Percentiles rank a stretch among this genome's conserved stretches.
Conservation (phyloP, 345 rosid species). For the Eutrema heterophyllum region DNA sequence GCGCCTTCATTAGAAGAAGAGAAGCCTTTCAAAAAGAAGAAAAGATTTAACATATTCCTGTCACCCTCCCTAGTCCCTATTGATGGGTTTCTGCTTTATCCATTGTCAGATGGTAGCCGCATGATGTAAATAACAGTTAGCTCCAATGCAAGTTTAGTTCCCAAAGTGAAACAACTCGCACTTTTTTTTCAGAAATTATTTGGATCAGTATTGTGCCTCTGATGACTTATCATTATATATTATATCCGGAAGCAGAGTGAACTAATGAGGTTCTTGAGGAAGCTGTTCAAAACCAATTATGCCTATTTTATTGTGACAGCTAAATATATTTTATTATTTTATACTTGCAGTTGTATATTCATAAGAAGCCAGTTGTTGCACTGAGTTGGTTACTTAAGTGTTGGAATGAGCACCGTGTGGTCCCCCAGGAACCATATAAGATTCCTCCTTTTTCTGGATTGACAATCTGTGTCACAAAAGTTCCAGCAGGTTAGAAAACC, state of each 20-base stretch:
- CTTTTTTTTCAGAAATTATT: neutral
- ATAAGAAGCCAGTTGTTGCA: slow-evolving; percentile 78
- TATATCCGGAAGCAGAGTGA: slow-evolving; percentile 4
- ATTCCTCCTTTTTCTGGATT: slow-evolving; percentile 92
- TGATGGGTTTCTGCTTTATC: neutral
- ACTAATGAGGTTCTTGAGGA: slow-evolving; percentile 16
- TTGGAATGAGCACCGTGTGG: slow-evolving; percentile 91
- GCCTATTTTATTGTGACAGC: neutral
- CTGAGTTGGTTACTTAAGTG: slow-evolving; percentile 81
- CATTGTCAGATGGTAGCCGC: neutral
- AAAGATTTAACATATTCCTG: neutral
- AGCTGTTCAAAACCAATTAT: slow-evolving; percentile 21
- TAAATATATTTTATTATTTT: neutral
- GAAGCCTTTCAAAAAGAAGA: neutral
- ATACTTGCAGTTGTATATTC: slow-evolving; percentile 59
- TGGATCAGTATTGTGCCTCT: neutral
- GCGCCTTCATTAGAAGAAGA: neutral
- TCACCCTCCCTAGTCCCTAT: neutral
- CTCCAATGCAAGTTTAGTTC: neutral
- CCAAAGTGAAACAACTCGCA: neutral
- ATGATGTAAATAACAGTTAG: neutral
- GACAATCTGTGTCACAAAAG: slow-evolving; percentile 71
- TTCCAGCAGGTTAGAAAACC: slow-evolving; percentile 55
- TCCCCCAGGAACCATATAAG: slow-evolving; percentile 79
- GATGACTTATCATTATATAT: neutral